Evolutionary conservation across 2,329 filamentous ascomycete genomes (phyloP).

Genomic region (Hysterium pulicare): DNA sequence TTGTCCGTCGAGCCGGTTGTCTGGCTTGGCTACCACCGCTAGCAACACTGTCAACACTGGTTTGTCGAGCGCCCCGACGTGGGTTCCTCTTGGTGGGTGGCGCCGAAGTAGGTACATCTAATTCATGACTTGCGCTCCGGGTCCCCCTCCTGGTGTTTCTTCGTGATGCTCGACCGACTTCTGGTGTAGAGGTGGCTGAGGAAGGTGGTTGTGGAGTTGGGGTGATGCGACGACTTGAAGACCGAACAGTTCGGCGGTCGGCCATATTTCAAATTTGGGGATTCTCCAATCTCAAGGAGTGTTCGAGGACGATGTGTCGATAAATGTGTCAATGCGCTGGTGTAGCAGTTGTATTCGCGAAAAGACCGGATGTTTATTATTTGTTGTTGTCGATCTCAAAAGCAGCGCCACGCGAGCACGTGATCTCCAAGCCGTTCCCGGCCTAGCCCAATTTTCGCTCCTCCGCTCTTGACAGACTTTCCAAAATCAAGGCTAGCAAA

Average conservation of each 20-base stretch:
- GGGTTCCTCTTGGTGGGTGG: constrained; percentile 12
- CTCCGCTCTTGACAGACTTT: too few relatives aligned
- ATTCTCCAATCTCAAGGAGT: too few relatives aligned
- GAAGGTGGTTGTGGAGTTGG: constrained; percentile 28
- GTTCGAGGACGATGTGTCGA: too few relatives aligned
- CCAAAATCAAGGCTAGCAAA: too few relatives aligned
- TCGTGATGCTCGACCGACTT: constrained; percentile 22
- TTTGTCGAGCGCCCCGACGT: constrained; percentile 26
- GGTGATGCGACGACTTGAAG: constrained; percentile 33
- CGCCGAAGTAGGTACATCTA: constrained; percentile 18
- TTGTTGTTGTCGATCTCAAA: too few relatives aligned
- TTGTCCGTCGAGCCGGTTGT: constrained; percentile 16
- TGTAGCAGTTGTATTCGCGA: too few relatives aligned
- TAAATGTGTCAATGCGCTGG: too few relatives aligned
- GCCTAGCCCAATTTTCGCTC: too few relatives aligned
- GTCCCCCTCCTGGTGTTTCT: constrained; percentile 21
- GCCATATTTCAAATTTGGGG: constrained; percentile 24
- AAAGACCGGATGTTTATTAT: too few relatives aligned
- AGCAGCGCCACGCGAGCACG: too few relatives aligned
- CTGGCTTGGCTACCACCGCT: constrained; percentile 23
- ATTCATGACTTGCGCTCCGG: constrained; percentile 41
- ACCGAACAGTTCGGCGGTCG: constrained; percentile 29
- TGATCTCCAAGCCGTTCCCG: too few relatives aligned
- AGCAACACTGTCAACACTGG: constrained; percentile 21
- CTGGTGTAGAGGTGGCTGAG: constrained; percentile 16